These are phyloP conservation scores for Ustilago esculenta DNA, from an alignment of 1,284 basidiomycete species.

Conservation along the genomic window DNA sequence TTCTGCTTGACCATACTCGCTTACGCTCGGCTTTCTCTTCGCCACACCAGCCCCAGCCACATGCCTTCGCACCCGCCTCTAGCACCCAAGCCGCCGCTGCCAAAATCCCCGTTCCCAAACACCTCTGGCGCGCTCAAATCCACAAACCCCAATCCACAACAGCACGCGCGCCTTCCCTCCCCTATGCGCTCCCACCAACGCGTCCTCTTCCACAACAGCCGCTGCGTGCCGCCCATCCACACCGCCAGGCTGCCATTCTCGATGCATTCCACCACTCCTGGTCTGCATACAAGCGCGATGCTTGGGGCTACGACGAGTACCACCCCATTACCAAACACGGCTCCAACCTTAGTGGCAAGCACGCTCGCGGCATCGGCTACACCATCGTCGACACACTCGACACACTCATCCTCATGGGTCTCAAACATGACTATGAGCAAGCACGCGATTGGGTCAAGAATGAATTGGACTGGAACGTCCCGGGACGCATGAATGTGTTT, in stretches of 20 bases:
- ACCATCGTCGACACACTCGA: constrained; percentile 71
- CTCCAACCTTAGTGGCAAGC: constrained; percentile 52
- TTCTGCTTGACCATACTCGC: constrained; percentile 3
- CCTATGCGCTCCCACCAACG: constrained; percentile 41
- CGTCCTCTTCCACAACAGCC: constrained; percentile 45
- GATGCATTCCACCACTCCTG: constrained; percentile 62
- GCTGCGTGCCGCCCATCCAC: constrained; percentile 38
- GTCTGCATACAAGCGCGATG: constrained; percentile 60
- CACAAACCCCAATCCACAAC: neutral
- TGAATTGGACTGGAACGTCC: constrained; percentile 79
- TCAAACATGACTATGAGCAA: constrained; percentile 79
- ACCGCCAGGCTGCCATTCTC: constrained; percentile 46
- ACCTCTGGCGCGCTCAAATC: constrained; percentile 1
- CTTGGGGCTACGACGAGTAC: constrained; percentile 65
- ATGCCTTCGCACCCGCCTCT: constrained; percentile 1
- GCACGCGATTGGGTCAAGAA: constrained; percentile 81
- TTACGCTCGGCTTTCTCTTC: neutral
- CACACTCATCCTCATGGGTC: constrained; percentile 84
- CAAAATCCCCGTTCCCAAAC: neutral
- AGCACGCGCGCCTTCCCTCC: constrained; percentile 25
- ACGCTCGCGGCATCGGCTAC: constrained; percentile 58
- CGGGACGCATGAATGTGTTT: constrained; percentile 87
- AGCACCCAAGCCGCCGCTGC: neutral
- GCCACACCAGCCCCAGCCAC: neutral
- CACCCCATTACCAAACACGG: constrained; percentile 60